These are phyloP conservation scores for Thermothelomyces thermophilus DNA, from an alignment of 2,329 filamentous ascomycete species.

Conservation along the genomic window DNA sequence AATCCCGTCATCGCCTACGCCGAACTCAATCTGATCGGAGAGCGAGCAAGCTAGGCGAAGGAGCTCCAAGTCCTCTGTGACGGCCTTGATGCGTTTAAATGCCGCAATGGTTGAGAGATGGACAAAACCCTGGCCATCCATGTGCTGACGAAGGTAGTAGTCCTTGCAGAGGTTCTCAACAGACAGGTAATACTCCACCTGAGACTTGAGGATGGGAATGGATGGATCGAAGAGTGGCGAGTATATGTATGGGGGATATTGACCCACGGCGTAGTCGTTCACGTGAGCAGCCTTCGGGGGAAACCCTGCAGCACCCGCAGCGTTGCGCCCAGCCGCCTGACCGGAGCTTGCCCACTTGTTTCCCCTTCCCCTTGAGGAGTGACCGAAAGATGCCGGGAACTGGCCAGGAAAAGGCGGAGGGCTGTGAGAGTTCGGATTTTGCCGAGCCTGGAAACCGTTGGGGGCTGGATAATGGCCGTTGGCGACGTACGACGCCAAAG, in stretches of 20 bases:
- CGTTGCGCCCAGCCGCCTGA: slow-evolving; percentile 17
- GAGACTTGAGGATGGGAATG: slow-evolving; percentile 38
- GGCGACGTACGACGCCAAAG: slow-evolving; percentile 31
- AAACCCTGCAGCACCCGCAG: slow-evolving; percentile 17
- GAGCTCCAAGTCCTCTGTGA: slow-evolving; percentile 66
- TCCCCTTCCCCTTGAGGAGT: slow-evolving; percentile 21
- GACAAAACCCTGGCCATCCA: slow-evolving; percentile 95
- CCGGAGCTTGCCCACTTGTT: slow-evolving; percentile 19
- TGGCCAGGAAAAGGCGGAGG: slow-evolving; percentile 36
- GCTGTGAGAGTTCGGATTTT: slow-evolving; percentile 36
- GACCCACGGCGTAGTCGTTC: slow-evolving; percentile 37
- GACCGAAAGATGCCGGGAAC: slow-evolving; percentile 21
- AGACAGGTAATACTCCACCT: slow-evolving; percentile 93
- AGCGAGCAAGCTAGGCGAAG: slow-evolving; percentile 69
- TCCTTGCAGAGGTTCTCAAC: slow-evolving; percentile 94
- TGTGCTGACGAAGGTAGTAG: slow-evolving; percentile 75
- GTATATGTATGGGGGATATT: slow-evolving; percentile 50
- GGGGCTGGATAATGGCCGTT: slow-evolving; percentile 32
- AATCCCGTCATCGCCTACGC: slow-evolving; percentile 65
- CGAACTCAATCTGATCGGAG: slow-evolving; percentile 67
- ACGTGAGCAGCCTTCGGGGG: slow-evolving; percentile 30
- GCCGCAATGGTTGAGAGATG: slow-evolving; percentile 68
- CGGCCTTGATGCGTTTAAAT: slow-evolving; percentile 77
- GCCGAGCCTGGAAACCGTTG: slow-evolving; percentile 27
- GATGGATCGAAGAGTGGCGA: slow-evolving; percentile 22